Conservation (phyloP, 2,329 filamentous ascomycete genomes). For the Xylariaceae sp. region DNA sequence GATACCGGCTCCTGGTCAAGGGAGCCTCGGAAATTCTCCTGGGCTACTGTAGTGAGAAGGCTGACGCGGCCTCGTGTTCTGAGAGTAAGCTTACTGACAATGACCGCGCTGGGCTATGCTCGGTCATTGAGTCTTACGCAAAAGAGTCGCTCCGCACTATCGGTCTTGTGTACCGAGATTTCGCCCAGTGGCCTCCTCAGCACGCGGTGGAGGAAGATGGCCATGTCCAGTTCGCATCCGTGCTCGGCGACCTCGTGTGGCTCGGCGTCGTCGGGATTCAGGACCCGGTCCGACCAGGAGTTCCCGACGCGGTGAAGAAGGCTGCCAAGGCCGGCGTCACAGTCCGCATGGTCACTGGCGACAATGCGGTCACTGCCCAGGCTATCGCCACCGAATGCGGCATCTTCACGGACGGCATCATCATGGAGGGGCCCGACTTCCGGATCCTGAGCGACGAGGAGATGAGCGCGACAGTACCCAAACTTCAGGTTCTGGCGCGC, state of each 20-base stretch:
- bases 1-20: slow-evolving; percentile 45
- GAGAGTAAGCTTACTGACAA: slow-evolving; percentile 45
- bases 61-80: slow-evolving; percentile 28
- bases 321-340: slow-evolving; percentile 62
- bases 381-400: slow-evolving; percentile 70
- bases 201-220: slow-evolving; percentile 53
- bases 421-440: slow-evolving; percentile 64
- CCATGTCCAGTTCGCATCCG: slow-evolving; percentile 51
- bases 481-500: slow-evolving; percentile 55
- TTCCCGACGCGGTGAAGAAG: slow-evolving; percentile 58
- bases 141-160: slow-evolving; percentile 67
- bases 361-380: slow-evolving; percentile 64
- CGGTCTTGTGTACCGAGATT: slow-evolving; percentile 66
- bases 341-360: slow-evolving; percentile 69
- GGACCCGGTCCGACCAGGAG: slow-evolving; percentile 62
- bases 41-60: slow-evolving; percentile 30
- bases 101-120: slow-evolving; percentile 45
- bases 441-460: slow-evolving; percentile 51
- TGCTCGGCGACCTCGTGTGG: slow-evolving; percentile 68
- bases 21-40: slow-evolving; percentile 51
- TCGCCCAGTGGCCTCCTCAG: slow-evolving; percentile 61
- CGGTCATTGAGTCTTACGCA: slow-evolving; percentile 54
- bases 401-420: slow-evolving; percentile 54
- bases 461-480: slow-evolving; percentile 50
- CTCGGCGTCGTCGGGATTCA: slow-evolving; percentile 67